phyloP scores from a whole-genome alignment of 768 basidiomycete species.

The Lactarius sanguifluus region DNA sequence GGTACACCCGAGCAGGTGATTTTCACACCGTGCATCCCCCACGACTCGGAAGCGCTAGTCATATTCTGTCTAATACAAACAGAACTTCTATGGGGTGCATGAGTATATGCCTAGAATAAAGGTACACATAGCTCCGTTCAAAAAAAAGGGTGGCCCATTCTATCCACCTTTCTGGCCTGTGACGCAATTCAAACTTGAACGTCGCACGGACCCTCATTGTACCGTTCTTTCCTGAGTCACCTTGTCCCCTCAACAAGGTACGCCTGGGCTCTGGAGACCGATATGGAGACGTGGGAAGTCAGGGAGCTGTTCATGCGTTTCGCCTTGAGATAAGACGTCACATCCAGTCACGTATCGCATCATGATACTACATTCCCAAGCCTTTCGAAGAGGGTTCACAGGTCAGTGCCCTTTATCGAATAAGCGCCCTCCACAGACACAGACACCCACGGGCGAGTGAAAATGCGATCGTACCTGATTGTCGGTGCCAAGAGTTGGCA shows the following conservation, averaged over 20 bases:
- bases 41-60: neutral
- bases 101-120: neutral
- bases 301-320: neutral
- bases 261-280: neutral
- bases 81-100: neutral
- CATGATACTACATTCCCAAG: no score
- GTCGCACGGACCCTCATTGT: neutral
- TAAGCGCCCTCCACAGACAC: neutral
- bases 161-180: neutral
- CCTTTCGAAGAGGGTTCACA: neutral
- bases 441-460: neutral
- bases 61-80: neutral
- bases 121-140: neutral
- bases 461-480: neutral
- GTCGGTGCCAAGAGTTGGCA: neutral
- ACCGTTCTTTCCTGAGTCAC: neutral
- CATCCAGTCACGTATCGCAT: neutral
- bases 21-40: no score
- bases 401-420: neutral
- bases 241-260: neutral
- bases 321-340: neutral
- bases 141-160: neutral
- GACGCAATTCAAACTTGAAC: neutral
- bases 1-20: no score
- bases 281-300: neutral